Base-by-base conservation (phyloP, 331 rosid species). In the Telfairia occidentalis region DNA sequence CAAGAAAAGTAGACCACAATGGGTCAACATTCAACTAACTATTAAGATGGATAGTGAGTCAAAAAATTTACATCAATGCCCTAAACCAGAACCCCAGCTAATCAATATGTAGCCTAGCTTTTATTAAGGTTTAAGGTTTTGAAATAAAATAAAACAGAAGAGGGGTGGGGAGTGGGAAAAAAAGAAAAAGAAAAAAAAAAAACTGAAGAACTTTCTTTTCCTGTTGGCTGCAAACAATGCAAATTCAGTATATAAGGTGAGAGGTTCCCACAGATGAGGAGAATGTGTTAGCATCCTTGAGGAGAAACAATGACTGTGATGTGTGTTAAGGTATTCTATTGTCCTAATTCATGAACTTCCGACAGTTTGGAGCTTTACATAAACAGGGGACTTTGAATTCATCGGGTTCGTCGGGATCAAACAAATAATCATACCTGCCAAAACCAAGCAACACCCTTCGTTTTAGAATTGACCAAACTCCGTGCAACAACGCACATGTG, bases 301-400 rank as follows among this genome's bases (percentile, higher is more conserved):
- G 88, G 90, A 85, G 78, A 87, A 92, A 87, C 96, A 90, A 90
- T 92, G 83, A 76, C 83, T 82, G 79, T 53, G 87, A 80, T 81
- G 78, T 78, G 50, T 67, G 61, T 65, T 9, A 63, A 52, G 32
- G 35, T 59, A 76, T 50, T 13, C 75, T 75, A 69, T 30, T 78
- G 43, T 78, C 83, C 89, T 90, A 95, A 80, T 95, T 95, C 99
- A 95, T 95, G 92, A 90, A 95, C 85, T 92, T 89, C 76, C 97
- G 79, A 79, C 99, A 95, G 80, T 85, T 89, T 61, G 93, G 85
- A 73, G 99, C 97, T 89, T 92, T 95, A 89, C 99, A 95, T 63
- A 92, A 81, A 87, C 99, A 95, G 0, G 99, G 99, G 37, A 95
- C 99, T 87, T 95, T 95, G 85, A 83, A 83, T 83, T 95, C 99